These are phyloP conservation scores for Paecilomyces sp. DNA, from an alignment of 2,329 filamentous ascomycete genomes.

Conservation along the genomic window DNA sequence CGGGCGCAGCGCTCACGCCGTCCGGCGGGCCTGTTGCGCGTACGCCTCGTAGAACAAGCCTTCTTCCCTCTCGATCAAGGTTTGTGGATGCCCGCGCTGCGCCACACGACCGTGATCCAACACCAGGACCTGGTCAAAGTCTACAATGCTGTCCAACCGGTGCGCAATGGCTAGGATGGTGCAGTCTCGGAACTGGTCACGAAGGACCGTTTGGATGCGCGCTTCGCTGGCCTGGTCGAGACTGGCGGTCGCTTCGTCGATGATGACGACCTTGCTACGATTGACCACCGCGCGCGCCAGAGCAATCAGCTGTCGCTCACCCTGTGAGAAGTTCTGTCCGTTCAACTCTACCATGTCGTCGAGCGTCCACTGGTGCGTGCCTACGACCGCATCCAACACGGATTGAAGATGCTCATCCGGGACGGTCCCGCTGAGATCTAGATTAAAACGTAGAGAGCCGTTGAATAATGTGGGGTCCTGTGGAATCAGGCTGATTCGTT, in stretches of 20 bases:
- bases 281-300: slow-evolving; percentile 48
- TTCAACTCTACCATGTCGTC: slow-evolving; percentile 5
- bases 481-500: slow-evolving; percentile 67
- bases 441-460: slow-evolving; percentile 20
- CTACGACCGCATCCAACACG: slow-evolving; percentile 3
- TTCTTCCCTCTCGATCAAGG: slow-evolving; percentile 5
- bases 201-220: slow-evolving; percentile 7
- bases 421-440: slow-evolving; percentile 10
- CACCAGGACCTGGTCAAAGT: background rate
- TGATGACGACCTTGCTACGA: slow-evolving; percentile 16
- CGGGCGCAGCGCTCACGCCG: background rate
- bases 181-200: slow-evolving; percentile 38
- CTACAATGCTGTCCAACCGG: slow-evolving; percentile 26
- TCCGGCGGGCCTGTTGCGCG: slow-evolving; percentile 1
- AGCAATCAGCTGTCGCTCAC: slow-evolving; percentile 53
- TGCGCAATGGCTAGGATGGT: slow-evolving; percentile 50
- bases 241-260: slow-evolving; percentile 19
- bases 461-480: slow-evolving; percentile 53
- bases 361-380: slow-evolving; percentile 3
- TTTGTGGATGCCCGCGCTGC: slow-evolving; percentile 1
- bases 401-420: slow-evolving; percentile 1
- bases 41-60: slow-evolving; percentile 3
- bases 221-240: slow-evolving; percentile 5
- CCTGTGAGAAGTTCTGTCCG: slow-evolving; percentile 24
- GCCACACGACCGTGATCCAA: background rate